Percentiles rank a stretch among this genome's conserved stretches.
phyloP scores from a whole-genome alignment of 805 yeast genomes.

The Schwanniomyces sp. region DNA sequence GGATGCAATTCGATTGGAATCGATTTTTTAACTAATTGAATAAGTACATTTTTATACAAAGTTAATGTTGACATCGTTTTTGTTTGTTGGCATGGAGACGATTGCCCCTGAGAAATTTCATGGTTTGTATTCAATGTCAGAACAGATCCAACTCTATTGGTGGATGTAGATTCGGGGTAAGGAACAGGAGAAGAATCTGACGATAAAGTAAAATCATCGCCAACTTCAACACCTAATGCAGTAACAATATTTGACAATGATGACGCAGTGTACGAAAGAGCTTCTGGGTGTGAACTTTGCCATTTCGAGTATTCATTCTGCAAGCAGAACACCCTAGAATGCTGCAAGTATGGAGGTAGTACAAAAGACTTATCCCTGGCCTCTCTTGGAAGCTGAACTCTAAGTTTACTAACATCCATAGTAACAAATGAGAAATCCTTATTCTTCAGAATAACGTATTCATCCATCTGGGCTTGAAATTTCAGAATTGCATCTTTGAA shows the following conservation, averaged over 20 bases:
- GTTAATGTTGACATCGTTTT: slow-evolving; percentile 49
- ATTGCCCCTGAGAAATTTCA: no score
- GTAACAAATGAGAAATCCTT: slow-evolving; percentile 66
- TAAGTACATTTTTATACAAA: slow-evolving; percentile 44
- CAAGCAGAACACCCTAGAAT: slow-evolving; percentile 75
- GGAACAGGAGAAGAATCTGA: slow-evolving; percentile 8
- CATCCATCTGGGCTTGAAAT: slow-evolving; percentile 53
- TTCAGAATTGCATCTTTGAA: slow-evolving; percentile 62
- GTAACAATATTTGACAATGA: slow-evolving; percentile 43
- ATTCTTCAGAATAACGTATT: slow-evolving; percentile 38
- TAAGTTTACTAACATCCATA: slow-evolving; percentile 64
- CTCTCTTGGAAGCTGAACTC: slow-evolving; percentile 78
- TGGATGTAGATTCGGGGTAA: slow-evolving; percentile 1
- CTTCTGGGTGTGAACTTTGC: slow-evolving; percentile 61
- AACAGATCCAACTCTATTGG: not conserved
- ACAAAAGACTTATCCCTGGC: slow-evolving; percentile 73
- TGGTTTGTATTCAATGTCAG: no score
- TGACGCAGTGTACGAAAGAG: slow-evolving; percentile 32
- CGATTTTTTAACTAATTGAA: slow-evolving; percentile 46
- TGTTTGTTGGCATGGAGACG: slow-evolving; percentile 18
- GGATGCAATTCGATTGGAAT: slow-evolving; percentile 52
- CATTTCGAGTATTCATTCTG: slow-evolving; percentile 71
- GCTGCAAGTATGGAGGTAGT: slow-evolving; percentile 73
- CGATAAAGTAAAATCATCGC: slow-evolving; percentile 9
- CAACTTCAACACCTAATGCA: slow-evolving; percentile 45